Evolutionary conservation across 2,329 filamentous ascomycete species (phyloP), one percentile per base, ranked within the genome.

Genomic region (Fusarium annulatum): DNA sequence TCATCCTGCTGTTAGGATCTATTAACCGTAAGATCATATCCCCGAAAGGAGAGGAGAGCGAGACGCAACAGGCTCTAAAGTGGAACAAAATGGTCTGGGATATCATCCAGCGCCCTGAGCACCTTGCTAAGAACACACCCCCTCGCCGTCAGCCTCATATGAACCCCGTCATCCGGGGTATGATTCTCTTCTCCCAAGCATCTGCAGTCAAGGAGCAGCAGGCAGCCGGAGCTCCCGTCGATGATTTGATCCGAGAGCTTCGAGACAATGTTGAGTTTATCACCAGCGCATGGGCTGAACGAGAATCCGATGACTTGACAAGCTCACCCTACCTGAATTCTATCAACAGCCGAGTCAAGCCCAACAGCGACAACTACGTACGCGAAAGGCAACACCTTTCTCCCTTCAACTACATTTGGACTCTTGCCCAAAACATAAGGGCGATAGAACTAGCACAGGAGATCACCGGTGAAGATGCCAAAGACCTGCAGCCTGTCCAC

Each of bases 81-180:
- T 86, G 85, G 84, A 81, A 82, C 12, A 83, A 86, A 66, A 78
- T 84, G 65, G 79, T 90, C 21, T 69, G 89, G 61, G 87, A 89
- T 51, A 77, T 89, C 68, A 78, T 89, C 48, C 81, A 88, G 73
- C 81, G 84, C 33, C 78, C 83, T 19, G 79, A 78, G 28, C 87
- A 88, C 78, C 63, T 75, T 38, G 71, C 65, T 5, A 46, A 67
- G 14, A 26, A 14, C 55, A 67, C 61, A 67, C 56, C 58, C 52
- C 64, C 69, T 39, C 61, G 67, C 26, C 61, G 78, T 43, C 71
- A 71, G 42, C 58, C 79, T 43, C 75, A 80, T 55, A 72, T 74
- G 33, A 79, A 78, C 23, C 76, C 75, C 9, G 21, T 79, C 33
- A 65, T 81, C 21, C 80, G 80, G n/a, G 81, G 81, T 36, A 67